These are phyloP conservation scores for Aureobasidium sp. DNA, from an alignment of 2,329 filamentous ascomycete species.

Conservation along the genomic window DNA sequence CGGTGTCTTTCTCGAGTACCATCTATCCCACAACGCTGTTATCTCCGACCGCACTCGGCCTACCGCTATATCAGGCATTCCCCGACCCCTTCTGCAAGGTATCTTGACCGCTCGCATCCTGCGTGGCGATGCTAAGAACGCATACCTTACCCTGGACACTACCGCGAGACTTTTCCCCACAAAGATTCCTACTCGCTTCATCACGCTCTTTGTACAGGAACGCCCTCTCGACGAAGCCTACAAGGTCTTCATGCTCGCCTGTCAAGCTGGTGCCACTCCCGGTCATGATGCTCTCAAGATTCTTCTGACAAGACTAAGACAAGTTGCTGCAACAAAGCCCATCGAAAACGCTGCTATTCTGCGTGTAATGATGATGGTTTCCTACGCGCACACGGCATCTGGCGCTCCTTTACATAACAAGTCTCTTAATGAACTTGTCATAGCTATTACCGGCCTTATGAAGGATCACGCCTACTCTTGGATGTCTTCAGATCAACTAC, in stretches of 20 bases:
- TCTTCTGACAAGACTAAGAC: conserved; percentile 26
- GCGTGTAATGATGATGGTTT: conserved; percentile 32
- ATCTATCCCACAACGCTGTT: conserved; percentile 39
- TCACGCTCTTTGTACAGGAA: conserved; percentile 37
- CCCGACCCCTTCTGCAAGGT: conserved; percentile 37
- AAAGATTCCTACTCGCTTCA: conserved; percentile 32
- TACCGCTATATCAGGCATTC: conserved; percentile 27
- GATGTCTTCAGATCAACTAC: conserved; percentile 16
- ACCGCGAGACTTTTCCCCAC: conserved; percentile 39
- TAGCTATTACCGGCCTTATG: conserved; percentile 22
- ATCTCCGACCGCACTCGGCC: conserved; percentile 33
- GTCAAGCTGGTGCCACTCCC: conserved; percentile 33
- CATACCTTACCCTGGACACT: conserved; percentile 44
- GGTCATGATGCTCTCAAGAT: conserved; percentile 25
- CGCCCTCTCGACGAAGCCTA: conserved; percentile 40
- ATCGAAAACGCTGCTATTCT: conserved; percentile 19
- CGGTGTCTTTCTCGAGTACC: conserved; percentile 38
- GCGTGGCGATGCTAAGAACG: conserved; percentile 36
- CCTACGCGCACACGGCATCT: conserved; percentile 34
- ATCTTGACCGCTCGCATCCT: conserved; percentile 40
- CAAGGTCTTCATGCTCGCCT: conserved; percentile 39
- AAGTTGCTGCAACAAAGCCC: neutral
- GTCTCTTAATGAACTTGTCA: conserved; percentile 32
- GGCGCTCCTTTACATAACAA: conserved; percentile 28
- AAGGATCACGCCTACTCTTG: conserved; percentile 16